Evolutionary conservation across 2,329 filamentous ascomycete species (phyloP).

Genomic region (Fusarium globosum): DNA sequence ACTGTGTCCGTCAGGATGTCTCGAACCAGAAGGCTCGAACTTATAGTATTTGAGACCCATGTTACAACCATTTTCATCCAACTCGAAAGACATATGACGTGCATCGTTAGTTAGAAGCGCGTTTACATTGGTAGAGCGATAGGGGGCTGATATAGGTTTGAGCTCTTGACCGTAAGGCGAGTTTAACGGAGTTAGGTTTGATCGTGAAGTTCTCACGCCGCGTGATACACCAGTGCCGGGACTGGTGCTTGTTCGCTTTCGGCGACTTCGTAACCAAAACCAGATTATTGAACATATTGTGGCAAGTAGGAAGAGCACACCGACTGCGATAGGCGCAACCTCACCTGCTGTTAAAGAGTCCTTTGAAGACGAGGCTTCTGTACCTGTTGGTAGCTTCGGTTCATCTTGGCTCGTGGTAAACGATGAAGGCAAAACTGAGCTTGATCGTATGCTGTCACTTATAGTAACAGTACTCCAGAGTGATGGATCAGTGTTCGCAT

Average conservation of each 20-base stretch:
- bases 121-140: not conserved
- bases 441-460: not conserved
- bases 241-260: not conserved
- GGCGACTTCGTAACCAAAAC: not conserved
- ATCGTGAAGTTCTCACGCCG: not conserved
- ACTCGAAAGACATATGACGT: not conserved
- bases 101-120: not conserved
- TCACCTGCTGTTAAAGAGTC: not conserved
- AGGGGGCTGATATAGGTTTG: not conserved
- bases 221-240: not conserved
- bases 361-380: not conserved
- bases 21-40: not conserved
- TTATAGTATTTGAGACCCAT: not conserved
- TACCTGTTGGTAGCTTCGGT: not conserved
- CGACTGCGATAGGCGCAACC: constrained; percentile 3
- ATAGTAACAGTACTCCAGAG: not conserved
- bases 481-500: not conserved
- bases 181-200: not conserved
- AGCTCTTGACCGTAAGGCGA: not conserved
- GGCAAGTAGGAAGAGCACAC: not conserved
- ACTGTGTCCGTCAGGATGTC: not conserved
- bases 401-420: not conserved
- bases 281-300: not conserved
- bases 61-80: not conserved
- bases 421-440: not conserved